Evolutionary conservation across 805 yeast genomes (phyloP).

Genomic region (Debaryomyces tyrocola): DNA sequence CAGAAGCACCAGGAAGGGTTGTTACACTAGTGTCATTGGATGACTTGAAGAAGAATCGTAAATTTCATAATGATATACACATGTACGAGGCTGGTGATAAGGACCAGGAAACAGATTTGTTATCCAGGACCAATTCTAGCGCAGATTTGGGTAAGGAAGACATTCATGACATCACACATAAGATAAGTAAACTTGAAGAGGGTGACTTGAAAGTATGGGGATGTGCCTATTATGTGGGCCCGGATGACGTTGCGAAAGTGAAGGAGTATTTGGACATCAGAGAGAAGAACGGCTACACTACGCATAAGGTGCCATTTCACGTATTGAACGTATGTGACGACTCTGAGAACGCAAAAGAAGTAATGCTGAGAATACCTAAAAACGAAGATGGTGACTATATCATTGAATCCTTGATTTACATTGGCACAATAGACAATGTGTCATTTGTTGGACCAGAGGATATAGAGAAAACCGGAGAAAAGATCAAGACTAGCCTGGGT

Average conservation of each 20-base stretch:
- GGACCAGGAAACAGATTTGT: conserved; percentile 9
- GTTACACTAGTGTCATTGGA: conserved; percentile 71
- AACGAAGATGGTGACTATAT: conserved; percentile 35
- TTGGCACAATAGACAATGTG: conserved; percentile 77
- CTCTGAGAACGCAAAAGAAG: conserved; percentile 6
- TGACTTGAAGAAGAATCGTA: conserved; percentile 44
- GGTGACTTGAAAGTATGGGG: conserved; percentile 67
- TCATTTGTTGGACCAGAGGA: conserved; percentile 86
- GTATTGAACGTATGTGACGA: conserved; percentile 32
- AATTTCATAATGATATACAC: conserved; percentile 44
- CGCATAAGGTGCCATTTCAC: conserved; percentile 64
- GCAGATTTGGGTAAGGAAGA: conserved; percentile 1
- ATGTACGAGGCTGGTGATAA: conserved; percentile 25
- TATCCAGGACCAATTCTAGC: conserved; percentile 17
- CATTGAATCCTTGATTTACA: conserved; percentile 66
- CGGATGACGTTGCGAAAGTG: conserved; percentile 61
- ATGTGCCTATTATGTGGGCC: conserved; percentile 77
- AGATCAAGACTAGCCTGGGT: conserved; percentile 60
- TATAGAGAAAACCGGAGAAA: conserved; percentile 55
- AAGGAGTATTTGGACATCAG: conserved; percentile 71
- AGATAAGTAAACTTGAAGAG: conserved; percentile 22
- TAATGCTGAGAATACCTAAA: conserved; percentile 13
- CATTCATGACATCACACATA: conserved; percentile 14
- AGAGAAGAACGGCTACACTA: conserved; percentile 86
- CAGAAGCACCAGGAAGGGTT: conserved; percentile 84